Conservation (phyloP, 345 rosid species). For the Camelina laxa region DNA sequence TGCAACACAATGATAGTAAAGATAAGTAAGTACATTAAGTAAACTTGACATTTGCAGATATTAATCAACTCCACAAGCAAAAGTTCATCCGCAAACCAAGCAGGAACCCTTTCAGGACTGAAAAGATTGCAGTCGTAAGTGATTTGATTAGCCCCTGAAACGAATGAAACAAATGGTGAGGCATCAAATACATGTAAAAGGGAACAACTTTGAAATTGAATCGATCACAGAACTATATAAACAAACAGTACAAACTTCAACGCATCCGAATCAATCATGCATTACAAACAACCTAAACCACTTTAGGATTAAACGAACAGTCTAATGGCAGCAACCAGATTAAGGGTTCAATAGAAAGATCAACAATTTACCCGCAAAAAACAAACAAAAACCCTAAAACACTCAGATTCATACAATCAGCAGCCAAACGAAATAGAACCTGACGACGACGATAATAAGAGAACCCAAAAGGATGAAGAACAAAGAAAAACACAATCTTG, state of each 20-base stretch:
- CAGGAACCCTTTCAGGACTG: conserved; percentile 10
- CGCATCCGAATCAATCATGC: conserved; percentile 13
- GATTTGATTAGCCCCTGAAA: conserved; percentile 43
- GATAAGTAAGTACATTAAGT: conserved; percentile 65
- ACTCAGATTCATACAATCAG: conserved; percentile 28
- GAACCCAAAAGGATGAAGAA: conserved; percentile 2
- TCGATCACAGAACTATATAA: conserved; percentile 2
- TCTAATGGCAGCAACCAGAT: conserved; percentile 12
- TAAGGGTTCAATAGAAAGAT: conserved; percentile 7
- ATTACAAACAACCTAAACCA: conserved; percentile 19
- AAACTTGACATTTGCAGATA: conserved; percentile 78
- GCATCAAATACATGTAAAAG: neutral
- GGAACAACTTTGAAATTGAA: neutral
- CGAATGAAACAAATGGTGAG: neutral
- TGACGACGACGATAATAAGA: neutral
- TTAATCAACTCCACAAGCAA: conserved; percentile 59
- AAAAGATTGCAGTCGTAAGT: neutral
- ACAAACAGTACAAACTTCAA: conserved; percentile 17
- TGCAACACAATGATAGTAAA: conserved; percentile 2
- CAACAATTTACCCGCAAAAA: neutral
- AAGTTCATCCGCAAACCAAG: conserved; percentile 34
- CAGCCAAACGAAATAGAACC: conserved; percentile 22
- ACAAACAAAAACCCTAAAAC: conserved; percentile 36
- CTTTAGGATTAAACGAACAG: neutral
- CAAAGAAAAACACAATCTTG: conserved; percentile 1